These are phyloP conservation scores for Excoecaria cochinchinensis DNA, from an alignment of 345 rosid genomes.

Conservation along the genomic window DNA sequence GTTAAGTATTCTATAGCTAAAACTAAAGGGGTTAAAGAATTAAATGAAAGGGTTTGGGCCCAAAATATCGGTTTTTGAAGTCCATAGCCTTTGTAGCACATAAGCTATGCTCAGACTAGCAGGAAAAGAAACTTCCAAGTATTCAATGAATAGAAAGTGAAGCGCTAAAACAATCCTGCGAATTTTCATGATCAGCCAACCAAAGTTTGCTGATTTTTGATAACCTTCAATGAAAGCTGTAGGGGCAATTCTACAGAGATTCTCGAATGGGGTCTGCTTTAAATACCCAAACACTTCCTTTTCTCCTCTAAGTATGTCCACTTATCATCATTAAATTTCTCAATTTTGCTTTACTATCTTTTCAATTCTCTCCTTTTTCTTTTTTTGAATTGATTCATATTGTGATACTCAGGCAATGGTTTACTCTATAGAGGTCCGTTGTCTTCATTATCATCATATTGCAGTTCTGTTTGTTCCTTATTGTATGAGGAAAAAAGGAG, in stretches of 20 bases:
- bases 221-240: constrained; percentile 32
- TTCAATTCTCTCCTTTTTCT: neutral
- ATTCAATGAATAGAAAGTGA: no score
- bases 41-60: no score
- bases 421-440: constrained; percentile 25
- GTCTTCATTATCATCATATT: constrained; percentile 42
- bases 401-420: constrained; percentile 23
- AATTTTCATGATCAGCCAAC: neutral
- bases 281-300: constrained; percentile 33
- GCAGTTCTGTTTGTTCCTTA: constrained; percentile 11
- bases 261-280: constrained; percentile 40
- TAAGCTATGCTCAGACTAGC: no score
- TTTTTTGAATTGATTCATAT: neutral
- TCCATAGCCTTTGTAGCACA: no score
- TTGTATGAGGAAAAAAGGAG: constrained; percentile 19
- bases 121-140: no score
- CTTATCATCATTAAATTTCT: neutral
- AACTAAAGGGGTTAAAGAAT: no score
- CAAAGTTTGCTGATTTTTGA: neutral
- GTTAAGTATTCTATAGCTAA: no score
- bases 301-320: constrained; percentile 20
- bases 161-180: no score
- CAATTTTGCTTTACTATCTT: no score
- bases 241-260: constrained; percentile 40
- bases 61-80: no score